Evolutionary conservation across 257 asterid species (phyloP).

Genomic region (Nicotiana paniculata): DNA sequence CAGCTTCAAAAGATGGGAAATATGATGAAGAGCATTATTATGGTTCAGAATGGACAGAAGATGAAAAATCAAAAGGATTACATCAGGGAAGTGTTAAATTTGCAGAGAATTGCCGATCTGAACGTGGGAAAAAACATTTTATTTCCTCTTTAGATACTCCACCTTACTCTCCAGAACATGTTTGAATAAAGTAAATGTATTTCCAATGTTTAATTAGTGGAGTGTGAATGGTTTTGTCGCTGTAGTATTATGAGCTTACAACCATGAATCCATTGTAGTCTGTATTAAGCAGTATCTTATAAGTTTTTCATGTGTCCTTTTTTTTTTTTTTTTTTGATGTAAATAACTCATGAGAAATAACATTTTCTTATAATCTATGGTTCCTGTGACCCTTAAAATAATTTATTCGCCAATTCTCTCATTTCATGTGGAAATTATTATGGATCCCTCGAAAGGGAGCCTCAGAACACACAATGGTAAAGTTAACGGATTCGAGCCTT

Average conservation of each 20-base stretch:
- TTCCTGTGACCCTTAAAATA: neutral
- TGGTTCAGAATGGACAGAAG: slow-evolving; percentile 39
- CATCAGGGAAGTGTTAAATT: slow-evolving; percentile 47
- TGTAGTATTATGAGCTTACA: neutral
- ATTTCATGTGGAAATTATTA: neutral
- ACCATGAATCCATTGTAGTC: neutral
- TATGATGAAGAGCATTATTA: slow-evolving; percentile 45
- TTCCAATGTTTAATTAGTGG: neutral
- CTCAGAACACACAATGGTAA: no score
- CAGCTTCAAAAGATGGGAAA: slow-evolving; percentile 28
- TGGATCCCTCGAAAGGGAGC: neutral
- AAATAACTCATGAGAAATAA: neutral
- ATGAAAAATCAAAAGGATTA: slow-evolving; percentile 41
- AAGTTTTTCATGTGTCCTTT: neutral
- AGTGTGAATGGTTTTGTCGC: neutral
- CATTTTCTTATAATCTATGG: neutral
- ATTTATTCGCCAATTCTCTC: neutral
- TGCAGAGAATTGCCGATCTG: slow-evolving; percentile 52
- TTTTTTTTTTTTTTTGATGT: neutral
- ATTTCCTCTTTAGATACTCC: slow-evolving; percentile 15
- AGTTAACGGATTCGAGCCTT: no score
- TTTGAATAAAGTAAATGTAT: neutral
- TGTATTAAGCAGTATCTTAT: neutral
- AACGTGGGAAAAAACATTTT: slow-evolving; percentile 34
- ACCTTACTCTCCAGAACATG: slow-evolving; percentile 26